Evolutionary conservation across 192 early-diverging fungal genomes (phyloP), one percentile per base, ranked within the genome.

Genomic region (Backusella tuberculispora): DNA sequence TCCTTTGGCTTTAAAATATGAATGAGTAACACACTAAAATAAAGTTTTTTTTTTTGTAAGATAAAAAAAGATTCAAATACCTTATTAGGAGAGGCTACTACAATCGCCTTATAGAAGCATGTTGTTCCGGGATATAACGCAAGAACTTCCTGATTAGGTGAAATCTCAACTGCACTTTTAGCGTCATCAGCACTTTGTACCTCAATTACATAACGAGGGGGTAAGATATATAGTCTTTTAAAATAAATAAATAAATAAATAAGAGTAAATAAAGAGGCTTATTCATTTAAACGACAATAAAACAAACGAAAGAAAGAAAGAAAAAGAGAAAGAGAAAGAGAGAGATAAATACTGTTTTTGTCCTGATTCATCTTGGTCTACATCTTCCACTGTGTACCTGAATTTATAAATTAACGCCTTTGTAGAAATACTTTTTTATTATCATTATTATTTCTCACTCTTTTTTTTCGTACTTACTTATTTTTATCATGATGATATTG

Each of bases 41-140:
- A n/a, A n/a, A n/a, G 10, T 64, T 37, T 53, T 64, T 37, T 64
- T 26, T 21, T 64, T 14, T 29, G 17, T 64, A 44, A 24, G 3
- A 14, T 42, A 73, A 43, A 45, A 43, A 63, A 63, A 26, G 19
- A 67, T 41, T 9, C 5, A 14, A 10, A 70, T 80, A 85, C 83
- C 81, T 88, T 85, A 63, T 78, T 85, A 19, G 85, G 85, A 41
- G 83, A 78, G 4, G 77, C 63, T 3, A 85, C 75, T 4, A 88
- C 84, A 38, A 76, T 80, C 4, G 81, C 87, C 47, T 83, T 84
- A 71, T 88, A 85, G 71, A 88, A 88, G 71, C 87, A 88, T 37
- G 87, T 88, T 12, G 87, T 88, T 3, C 74, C 79, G 15, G 87
- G 85, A 68, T 87, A 88, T n/a, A 87, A 50, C 1, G 84, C 85